Evolutionary conservation across 2,329 filamentous ascomycete species (phyloP).

Genomic region (Cytospora schulzeri): DNA sequence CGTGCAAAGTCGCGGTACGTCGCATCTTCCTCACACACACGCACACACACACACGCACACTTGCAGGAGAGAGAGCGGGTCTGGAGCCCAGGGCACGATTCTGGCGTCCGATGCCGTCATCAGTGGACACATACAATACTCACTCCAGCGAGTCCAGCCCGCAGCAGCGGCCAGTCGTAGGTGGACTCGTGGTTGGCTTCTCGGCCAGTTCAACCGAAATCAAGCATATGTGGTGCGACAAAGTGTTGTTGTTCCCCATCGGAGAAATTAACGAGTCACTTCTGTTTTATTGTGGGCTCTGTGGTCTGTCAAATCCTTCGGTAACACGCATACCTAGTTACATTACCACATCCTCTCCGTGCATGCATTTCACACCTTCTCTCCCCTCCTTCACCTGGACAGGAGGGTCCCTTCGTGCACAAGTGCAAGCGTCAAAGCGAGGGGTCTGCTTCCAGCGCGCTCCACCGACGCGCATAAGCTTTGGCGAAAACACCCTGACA

Average conservation of each 20-base stretch:
- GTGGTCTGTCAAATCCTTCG: constrained; percentile 12
- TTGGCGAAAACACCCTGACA: not conserved
- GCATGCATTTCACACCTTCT: constrained; percentile 16
- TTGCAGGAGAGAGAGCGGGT: constrained; percentile 21
- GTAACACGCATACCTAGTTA: not conserved
- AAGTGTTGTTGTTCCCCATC: constrained; percentile 11
- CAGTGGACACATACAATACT: constrained; percentile 18
- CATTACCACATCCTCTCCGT: constrained; percentile 17
- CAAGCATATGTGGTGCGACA: constrained; percentile 20
- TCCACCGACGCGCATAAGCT: constrained; percentile 13
- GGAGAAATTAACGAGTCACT: constrained; percentile 10
- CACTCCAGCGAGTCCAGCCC: constrained; percentile 16
- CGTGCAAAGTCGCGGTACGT: constrained; percentile 10
- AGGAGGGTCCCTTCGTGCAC: constrained; percentile 21
- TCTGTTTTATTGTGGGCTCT: constrained; percentile 8
- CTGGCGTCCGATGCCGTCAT: constrained; percentile 20
- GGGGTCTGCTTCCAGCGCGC: constrained; percentile 20
- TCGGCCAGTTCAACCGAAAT: constrained; percentile 25
- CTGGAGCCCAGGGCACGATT: constrained; percentile 12
- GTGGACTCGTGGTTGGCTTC: constrained; percentile 18
- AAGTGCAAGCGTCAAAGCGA: constrained; percentile 17
- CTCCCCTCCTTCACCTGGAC: constrained; percentile 4
- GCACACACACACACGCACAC: constrained; percentile 3
- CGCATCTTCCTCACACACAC: constrained; percentile 3
- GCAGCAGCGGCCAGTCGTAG: constrained; percentile 13